These are phyloP conservation scores for Candida argentea DNA, from an alignment of 805 yeast genomes.

Conservation along the genomic window DNA sequence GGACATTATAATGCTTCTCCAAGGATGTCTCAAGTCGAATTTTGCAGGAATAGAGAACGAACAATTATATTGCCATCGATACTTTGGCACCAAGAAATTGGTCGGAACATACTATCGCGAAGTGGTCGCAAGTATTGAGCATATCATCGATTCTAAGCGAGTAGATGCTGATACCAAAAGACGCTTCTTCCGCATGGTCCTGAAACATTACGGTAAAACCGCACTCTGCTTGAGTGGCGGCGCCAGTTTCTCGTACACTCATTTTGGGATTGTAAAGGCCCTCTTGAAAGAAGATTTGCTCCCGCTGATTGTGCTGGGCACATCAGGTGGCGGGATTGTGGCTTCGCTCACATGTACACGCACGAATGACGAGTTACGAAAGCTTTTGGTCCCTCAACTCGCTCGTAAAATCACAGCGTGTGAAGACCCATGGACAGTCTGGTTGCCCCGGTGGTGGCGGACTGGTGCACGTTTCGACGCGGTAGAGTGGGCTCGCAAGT, in stretches of 20 bases:
- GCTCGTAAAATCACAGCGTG: slow-evolving; percentile 62
- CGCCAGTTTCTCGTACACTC: slow-evolving; percentile 68
- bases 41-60: slow-evolving; percentile 76
- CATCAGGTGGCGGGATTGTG: slow-evolving; percentile 73
- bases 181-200: slow-evolving; percentile 44
- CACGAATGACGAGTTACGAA: slow-evolving; percentile 53
- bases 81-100: slow-evolving; percentile 61
- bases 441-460: slow-evolving; percentile 55
- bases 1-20: slow-evolving; percentile 46
- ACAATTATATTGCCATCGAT: slow-evolving; percentile 59
- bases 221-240: slow-evolving; percentile 74
- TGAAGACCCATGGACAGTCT: slow-evolving; percentile 48
- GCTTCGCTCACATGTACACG: slow-evolving; percentile 66
- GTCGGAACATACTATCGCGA: slow-evolving; percentile 46
- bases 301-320: slow-evolving; percentile 65
- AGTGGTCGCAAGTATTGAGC: slow-evolving; percentile 38
- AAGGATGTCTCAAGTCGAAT: slow-evolving; percentile 59
- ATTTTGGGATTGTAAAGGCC: slow-evolving; percentile 68
- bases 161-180: slow-evolving; percentile 35
- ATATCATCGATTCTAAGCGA: slow-evolving; percentile 26
- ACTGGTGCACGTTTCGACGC: slow-evolving; percentile 79
- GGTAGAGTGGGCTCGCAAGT: slow-evolving; percentile 60
- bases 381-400: slow-evolving; percentile 48
- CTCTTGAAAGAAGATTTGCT: slow-evolving; percentile 54
- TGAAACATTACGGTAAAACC: slow-evolving; percentile 59